Evolutionary conservation across 1,139 yeast genomes (phyloP).

Genomic region (Kurtzmaniella quercitrusa): DNA sequence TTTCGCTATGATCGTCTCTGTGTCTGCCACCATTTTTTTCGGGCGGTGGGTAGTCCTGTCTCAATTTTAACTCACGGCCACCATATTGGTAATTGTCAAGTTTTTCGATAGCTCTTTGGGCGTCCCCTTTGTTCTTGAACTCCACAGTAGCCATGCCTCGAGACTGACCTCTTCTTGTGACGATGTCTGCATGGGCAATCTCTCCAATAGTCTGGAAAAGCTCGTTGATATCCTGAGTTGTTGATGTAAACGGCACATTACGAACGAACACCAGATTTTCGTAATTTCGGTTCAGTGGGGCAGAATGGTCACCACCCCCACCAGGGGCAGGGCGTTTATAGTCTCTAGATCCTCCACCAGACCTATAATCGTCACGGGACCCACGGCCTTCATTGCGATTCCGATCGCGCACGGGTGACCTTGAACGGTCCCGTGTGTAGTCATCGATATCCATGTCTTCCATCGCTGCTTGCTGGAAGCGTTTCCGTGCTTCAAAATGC

Average conservation of each 20-base stretch:
- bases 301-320: slow-evolving; percentile 5
- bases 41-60: slow-evolving; percentile 87
- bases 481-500: neutral
- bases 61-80: slow-evolving; percentile 84
- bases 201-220: slow-evolving; percentile 62
- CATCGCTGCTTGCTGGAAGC: slow-evolving; percentile 17
- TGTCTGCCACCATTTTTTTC: slow-evolving; percentile 9
- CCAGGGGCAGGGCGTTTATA: neutral
- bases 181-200: slow-evolving; percentile 82
- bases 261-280: slow-evolving; percentile 71
- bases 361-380: slow-evolving; percentile 13
- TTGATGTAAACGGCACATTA: slow-evolving; percentile 63
- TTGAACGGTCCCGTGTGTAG: slow-evolving; percentile 51
- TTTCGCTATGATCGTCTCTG: slow-evolving; percentile 7
- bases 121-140: slow-evolving; percentile 64
- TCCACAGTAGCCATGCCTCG: slow-evolving; percentile 95
- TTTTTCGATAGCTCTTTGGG: slow-evolving; percentile 66
- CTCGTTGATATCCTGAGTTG: slow-evolving; percentile 56
- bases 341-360: slow-evolving; percentile 20
- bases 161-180: slow-evolving; percentile 78
- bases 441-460: slow-evolving; percentile 56
- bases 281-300: slow-evolving; percentile 58
- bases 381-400: slow-evolving; percentile 14
- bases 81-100: slow-evolving; percentile 63
- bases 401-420: slow-evolving; percentile 43